Evolutionary conservation across 306 rosid genomes (phyloP).

Genomic region (Cucumis melo): DNA sequence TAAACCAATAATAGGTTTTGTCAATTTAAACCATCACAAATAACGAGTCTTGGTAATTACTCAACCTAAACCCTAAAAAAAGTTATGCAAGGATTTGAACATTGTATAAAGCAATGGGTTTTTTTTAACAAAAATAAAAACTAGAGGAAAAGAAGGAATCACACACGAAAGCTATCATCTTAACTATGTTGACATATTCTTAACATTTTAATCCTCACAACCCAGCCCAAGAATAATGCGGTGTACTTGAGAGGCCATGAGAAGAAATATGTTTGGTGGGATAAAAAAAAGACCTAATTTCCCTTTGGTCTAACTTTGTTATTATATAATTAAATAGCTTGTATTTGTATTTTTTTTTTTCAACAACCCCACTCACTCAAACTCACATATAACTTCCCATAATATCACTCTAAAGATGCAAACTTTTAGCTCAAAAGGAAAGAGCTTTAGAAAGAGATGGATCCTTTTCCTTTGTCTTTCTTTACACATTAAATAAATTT

Average conservation of each 20-base stretch:
- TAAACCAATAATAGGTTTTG: too few species aligned
- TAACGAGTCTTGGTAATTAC: neutral
- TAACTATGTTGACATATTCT: too few species aligned
- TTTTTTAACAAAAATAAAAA: too few species aligned
- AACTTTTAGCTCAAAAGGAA: slow-evolving; percentile 43
- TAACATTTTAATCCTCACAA: too few species aligned
- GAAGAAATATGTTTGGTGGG: neutral
- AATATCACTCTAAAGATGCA: slow-evolving; percentile 27
- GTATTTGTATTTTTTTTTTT: slow-evolving; percentile 8
- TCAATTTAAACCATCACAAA: neutral
- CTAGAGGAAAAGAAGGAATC: too few species aligned
- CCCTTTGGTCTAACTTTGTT: slow-evolving; percentile 8
- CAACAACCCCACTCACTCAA: slow-evolving; percentile 15
- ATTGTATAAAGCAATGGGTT: too few species aligned
- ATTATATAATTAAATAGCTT: neutral
- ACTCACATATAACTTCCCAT: slow-evolving; percentile 16
- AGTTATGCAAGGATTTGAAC: neutral
- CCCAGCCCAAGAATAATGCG: too few species aligned
- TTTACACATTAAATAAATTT: slow-evolving; percentile 38
- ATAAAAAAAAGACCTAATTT: neutral
- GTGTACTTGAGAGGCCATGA: neutral
- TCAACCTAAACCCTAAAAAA: neutral
- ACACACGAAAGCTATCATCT: too few species aligned
- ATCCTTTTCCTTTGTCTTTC: neutral
- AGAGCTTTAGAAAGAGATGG: neutral